Percentiles rank a stretch among this genome's conserved stretches.
Conservation (phyloP, 2,329 filamentous ascomycete species). For the Sporothrix phasma region DNA sequence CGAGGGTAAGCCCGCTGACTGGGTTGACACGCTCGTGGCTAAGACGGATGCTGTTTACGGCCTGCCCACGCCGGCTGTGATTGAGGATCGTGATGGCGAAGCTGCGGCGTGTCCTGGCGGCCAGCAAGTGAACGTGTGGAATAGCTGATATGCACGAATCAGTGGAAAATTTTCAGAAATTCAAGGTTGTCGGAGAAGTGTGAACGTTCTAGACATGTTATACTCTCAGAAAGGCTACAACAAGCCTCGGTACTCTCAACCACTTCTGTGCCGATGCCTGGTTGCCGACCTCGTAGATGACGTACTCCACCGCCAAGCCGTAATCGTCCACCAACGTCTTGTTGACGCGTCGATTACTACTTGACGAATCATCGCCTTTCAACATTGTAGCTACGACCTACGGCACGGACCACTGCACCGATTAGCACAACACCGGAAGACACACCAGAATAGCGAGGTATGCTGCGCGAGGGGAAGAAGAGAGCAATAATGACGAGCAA, state of each 20-base stretch:
- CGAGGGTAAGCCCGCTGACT: neutral
- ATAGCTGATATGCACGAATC: too few species aligned
- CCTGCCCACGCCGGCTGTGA: neutral
- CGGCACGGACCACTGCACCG: neutral
- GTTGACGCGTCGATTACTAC: too few species aligned
- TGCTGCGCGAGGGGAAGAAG: neutral
- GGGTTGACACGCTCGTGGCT: neutral
- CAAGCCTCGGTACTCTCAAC: too few species aligned
- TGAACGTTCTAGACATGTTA: neutral
- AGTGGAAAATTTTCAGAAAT: too few species aligned
- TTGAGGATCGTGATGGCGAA: neutral
- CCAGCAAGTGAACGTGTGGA: neutral
- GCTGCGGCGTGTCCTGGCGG: neutral
- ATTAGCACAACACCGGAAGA: neutral
- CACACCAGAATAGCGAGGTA: neutral
- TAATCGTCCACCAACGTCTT: conserved; percentile 7
- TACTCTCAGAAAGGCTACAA: too few species aligned
- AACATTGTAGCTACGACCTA: neutral
- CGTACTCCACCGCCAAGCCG: conserved; percentile 6
- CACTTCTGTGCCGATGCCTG: neutral
- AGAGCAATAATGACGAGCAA: neutral
- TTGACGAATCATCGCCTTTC: too few species aligned
- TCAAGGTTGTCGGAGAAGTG: too few species aligned
- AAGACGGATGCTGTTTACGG: conserved; percentile 4
- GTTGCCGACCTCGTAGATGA: conserved; percentile 2